Evolutionary conservation across 2,329 filamentous ascomycete genomes (phyloP), one percentile per base, ranked within the genome.

Genomic region (Colletotrichum sp.): DNA sequence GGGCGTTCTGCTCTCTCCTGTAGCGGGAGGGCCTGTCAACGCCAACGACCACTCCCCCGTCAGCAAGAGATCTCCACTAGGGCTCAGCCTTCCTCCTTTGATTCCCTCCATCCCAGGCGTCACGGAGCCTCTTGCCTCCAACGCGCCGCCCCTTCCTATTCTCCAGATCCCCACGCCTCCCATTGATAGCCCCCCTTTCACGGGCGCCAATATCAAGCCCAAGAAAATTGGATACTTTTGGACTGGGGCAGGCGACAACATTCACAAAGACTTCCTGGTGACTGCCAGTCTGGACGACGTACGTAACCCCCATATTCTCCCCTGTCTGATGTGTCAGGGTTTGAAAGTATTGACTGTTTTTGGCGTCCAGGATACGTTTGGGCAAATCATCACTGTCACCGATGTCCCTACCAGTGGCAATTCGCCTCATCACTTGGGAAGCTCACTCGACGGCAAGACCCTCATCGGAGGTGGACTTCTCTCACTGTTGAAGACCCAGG

Each of bases 331-430:
- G 8, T 10, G 16, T 21, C 9, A 60, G 30, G 9, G 10, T 32
- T 18, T n/a, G 15, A 60, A n/a, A 13, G 18, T 18, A 60, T n/a
- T 60, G 26, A 30, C 15, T 15, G 18, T 16, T 63, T 10, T n/a
- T 4, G 18, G 7, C 34, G 10, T 13, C 2, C 8, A 65, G 32
- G 21, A 65, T 32, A 43, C 34, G 13, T 65, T 48, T 65, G 32
- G 91, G n/a, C 88, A 87, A 5, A 87, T 93, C 57, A 85, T 93
- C 52, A 87, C 87, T 79, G 82, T 93, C 30, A 90, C 90, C 4
- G 91, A 92, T 84, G 89, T 92, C 1, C 90, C 90, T 4, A 86
- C 85, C 52, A 91, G 89, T 63, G 91, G 91, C 12, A 93, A 93
- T 8, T 89, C 88, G 43, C 91, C 91, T 61, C 91, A 92, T 80